A percentile compares a stretch with the other conserved stretches of the same genome.
Conservation (phyloP, 2,329 filamentous ascomycete species). For the Verticillium isaacii region DNA sequence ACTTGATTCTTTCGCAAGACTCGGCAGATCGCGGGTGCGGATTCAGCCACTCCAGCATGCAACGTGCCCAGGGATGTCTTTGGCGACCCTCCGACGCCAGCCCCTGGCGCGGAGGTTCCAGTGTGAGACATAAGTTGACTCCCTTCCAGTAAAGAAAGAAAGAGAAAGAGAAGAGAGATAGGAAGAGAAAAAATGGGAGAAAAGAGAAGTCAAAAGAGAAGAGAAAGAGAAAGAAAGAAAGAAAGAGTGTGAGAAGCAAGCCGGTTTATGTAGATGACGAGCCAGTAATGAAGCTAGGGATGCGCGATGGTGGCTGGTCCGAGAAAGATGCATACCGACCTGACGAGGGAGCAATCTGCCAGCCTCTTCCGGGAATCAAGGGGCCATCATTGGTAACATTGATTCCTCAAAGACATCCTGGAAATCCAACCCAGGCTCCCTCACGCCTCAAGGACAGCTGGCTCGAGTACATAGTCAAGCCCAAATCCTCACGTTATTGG, state of each 20-base stretch:
- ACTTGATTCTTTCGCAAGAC: not conserved
- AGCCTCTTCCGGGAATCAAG: not conserved
- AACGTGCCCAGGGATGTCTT: not conserved
- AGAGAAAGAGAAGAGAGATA: conserved; percentile 3
- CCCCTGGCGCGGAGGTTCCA: not conserved
- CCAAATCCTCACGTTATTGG: no score
- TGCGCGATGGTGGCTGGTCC: not conserved
- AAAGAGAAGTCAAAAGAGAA: conserved; percentile 2
- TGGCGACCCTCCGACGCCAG: not conserved
- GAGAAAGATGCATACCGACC: not conserved
- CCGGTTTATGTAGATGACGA: not conserved
- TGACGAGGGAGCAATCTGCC: not conserved
- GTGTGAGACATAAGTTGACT: not conserved
- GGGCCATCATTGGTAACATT: not conserved
- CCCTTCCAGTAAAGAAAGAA: conserved; percentile 1
- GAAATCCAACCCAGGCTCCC: not conserved
- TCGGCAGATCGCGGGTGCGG: not conserved
- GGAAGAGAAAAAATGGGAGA: conserved; percentile 1
- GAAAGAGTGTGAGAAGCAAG: not conserved
- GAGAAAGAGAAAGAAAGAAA: conserved; percentile 4
- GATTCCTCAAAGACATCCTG: not conserved
- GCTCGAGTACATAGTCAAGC: no score
- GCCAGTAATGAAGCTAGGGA: not conserved
- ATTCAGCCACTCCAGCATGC: not conserved
- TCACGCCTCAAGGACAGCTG: not conserved